Conservation (phyloP, 169 alveolate genomes). For the Babesia bigemina region DNA sequence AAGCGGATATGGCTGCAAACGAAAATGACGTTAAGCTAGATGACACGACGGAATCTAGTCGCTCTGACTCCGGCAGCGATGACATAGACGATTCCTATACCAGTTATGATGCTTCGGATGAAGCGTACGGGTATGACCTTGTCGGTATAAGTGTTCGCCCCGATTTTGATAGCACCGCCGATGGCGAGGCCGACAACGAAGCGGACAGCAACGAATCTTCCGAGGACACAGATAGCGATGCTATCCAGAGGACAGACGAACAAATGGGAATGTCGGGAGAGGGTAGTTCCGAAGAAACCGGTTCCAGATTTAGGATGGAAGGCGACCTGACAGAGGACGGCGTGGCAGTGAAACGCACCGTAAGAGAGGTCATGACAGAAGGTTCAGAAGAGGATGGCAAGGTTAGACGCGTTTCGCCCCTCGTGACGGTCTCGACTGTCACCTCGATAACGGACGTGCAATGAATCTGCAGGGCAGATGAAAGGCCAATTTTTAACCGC, state of each 20-base stretch:
- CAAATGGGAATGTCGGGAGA: background rate
- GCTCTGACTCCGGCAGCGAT: background rate
- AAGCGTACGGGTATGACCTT: slow-evolving; percentile 11
- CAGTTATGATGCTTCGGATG: slow-evolving; percentile 37
- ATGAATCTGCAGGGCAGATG: background rate
- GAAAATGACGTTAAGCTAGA: background rate
- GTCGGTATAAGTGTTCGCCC: background rate
- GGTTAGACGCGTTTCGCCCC: background rate
- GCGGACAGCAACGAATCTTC: background rate
- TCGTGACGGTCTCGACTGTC: background rate
- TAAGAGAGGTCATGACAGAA: background rate
- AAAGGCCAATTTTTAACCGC: background rate
- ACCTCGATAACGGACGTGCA: slow-evolving; percentile 16
- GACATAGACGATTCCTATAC: slow-evolving; percentile 19
- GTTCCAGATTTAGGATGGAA: no score
- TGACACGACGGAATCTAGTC: background rate
- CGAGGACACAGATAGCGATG: background rate
- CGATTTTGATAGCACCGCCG: background rate
- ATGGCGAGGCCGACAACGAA: background rate
- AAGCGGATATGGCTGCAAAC: no score
- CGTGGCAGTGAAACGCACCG: background rate
- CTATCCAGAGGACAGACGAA: background rate
- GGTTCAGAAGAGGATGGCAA: background rate
- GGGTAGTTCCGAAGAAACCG: no score
- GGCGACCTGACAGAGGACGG: background rate